Percentiles rank a stretch among this genome's conserved stretches.
These are phyloP conservation scores for Lagenaria siceraria DNA, from an alignment of 306 rosid species.

Conservation along the genomic window DNA sequence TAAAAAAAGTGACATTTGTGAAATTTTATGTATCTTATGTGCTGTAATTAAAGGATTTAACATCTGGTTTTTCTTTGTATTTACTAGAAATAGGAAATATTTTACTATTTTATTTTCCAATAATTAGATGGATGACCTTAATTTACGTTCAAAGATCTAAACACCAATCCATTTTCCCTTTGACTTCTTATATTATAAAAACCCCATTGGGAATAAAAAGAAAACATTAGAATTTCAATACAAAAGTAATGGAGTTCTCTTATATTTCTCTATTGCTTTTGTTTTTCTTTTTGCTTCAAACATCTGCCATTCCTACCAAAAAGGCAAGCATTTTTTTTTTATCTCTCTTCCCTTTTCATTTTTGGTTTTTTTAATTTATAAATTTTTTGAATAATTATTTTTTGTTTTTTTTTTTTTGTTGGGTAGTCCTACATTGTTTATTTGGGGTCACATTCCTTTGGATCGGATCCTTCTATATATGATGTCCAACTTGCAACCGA, in stretches of 20 bases:
- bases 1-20: no score
- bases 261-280: slow-evolving; percentile 15
- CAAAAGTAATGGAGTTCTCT: slow-evolving; percentile 2
- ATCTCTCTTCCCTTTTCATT: background rate
- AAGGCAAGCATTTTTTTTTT: slow-evolving; percentile 14
- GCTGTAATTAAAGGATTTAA: no score
- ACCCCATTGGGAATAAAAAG: background rate
- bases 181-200: background rate
- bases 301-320: slow-evolving; percentile 21
- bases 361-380: no score
- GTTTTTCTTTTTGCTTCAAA: slow-evolving; percentile 18
- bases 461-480: background rate
- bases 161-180: background rate
- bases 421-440: slow-evolving; percentile 62
- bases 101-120: background rate
- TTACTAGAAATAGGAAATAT: background rate
- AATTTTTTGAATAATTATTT: no score
- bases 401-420: no score
- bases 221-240: background rate
- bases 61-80: background rate
- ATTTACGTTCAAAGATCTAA: background rate
- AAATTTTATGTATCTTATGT: no score
- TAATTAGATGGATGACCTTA: background rate
- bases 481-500: slow-evolving; percentile 22
- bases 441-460: slow-evolving; percentile 40